Evolutionary conservation across 495 filamentous ascomycete genomes (phyloP).

Genomic region (Terfezia claveryi): DNA sequence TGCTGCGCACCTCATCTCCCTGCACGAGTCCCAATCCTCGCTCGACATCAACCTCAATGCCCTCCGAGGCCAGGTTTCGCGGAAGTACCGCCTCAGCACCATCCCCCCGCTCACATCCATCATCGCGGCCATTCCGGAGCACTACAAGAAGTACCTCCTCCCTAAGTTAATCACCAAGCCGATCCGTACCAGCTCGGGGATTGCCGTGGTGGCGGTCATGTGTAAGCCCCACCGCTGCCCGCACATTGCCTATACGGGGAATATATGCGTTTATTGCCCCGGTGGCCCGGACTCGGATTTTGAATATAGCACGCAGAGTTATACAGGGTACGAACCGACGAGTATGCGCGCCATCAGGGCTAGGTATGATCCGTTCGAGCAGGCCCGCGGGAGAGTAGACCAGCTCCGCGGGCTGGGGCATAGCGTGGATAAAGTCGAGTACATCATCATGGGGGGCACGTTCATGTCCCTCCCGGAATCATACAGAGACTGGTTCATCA

Average conservation of each 20-base stretch:
- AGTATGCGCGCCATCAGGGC: constrained; percentile 96
- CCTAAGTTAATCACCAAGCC: constrained; percentile 92
- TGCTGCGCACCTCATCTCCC: constrained; percentile 76
- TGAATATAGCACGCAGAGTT: constrained; percentile 95
- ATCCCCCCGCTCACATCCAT: constrained; percentile 89
- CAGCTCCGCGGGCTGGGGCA: constrained; percentile 88
- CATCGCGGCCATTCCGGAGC: constrained; percentile 88
- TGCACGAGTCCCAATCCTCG: constrained; percentile 60
- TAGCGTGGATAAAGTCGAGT: constrained; percentile 96
- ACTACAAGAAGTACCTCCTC: constrained; percentile 97
- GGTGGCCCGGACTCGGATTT: constrained; percentile 95
- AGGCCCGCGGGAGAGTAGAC: constrained; percentile 85
- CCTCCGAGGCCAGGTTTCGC: constrained; percentile 66
- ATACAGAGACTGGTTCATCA: constrained; percentile 81
- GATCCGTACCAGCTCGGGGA: constrained; percentile 85
- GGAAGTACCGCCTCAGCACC: constrained; percentile 66
- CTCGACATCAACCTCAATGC: constrained; percentile 79
- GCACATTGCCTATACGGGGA: constrained; percentile 92
- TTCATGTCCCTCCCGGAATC: constrained; percentile 88
- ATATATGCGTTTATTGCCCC: constrained; percentile 97
- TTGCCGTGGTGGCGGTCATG: constrained; percentile 98
- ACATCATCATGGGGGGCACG: constrained; percentile 98
- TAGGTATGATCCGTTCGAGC: constrained; percentile 93
- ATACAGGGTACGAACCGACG: constrained; percentile 94
- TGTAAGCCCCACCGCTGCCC: constrained; percentile 96